A percentile compares a stretch with the other conserved stretches of the same genome.
Evolutionary conservation across 1,284 basidiomycete species (phyloP).

Genomic region (Leccinum huronense): DNA sequence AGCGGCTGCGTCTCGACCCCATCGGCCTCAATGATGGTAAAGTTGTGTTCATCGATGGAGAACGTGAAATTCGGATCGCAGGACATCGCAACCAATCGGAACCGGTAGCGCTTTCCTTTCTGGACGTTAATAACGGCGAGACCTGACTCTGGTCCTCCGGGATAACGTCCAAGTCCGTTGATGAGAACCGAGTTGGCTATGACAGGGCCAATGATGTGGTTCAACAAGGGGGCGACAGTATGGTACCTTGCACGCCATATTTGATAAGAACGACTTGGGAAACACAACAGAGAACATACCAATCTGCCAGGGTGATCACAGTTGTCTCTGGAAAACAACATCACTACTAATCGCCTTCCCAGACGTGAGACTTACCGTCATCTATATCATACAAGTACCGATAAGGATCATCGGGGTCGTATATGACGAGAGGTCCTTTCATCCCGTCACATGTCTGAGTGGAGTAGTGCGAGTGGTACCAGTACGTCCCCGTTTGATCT

Average conservation of each 20-base stretch:
- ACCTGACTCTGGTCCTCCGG: slow-evolving; percentile 33
- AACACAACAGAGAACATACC: slow-evolving; percentile 17
- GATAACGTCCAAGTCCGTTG: slow-evolving; percentile 49
- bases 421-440: slow-evolving; percentile 33
- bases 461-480: slow-evolving; percentile 48
- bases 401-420: slow-evolving; percentile 38
- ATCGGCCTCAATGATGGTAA: slow-evolving; percentile 44
- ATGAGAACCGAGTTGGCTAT: slow-evolving; percentile 38
- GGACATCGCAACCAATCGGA: slow-evolving; percentile 42
- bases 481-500: slow-evolving; percentile 41
- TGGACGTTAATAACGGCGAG: slow-evolving; percentile 33
- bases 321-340: slow-evolving; percentile 27
- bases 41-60: slow-evolving; percentile 41
- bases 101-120: slow-evolving; percentile 38
- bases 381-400: slow-evolving; percentile 36
- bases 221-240: slow-evolving; percentile 17
- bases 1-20: slow-evolving; percentile 35
- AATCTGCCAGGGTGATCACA: slow-evolving; percentile 33
- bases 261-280: background rate
- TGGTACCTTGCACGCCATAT: slow-evolving; percentile 39
- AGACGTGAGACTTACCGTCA: slow-evolving; percentile 29
- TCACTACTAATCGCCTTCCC: background rate
- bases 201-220: slow-evolving; percentile 18
- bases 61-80: slow-evolving; percentile 42
- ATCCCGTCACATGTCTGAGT: slow-evolving; percentile 35